A percentile compares a stretch with the other conserved stretches of the same genome.
phyloP scores from a whole-genome alignment of 768 basidiomycete species.

The Auricularia heimuer region DNA sequence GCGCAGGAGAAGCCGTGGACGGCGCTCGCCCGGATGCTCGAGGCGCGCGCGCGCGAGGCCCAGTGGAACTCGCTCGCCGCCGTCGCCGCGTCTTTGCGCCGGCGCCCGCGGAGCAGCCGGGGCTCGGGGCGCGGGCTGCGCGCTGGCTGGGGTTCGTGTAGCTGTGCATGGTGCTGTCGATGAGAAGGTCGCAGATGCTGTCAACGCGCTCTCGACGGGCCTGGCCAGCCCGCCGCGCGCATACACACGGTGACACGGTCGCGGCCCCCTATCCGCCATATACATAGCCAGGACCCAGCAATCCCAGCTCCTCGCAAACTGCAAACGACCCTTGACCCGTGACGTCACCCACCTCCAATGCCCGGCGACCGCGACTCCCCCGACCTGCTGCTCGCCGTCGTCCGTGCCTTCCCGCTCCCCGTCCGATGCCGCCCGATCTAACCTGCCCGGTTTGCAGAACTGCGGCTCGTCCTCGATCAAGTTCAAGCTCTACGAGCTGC shows the following conservation, averaged over 20 bases:
- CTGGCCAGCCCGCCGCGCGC: too few relatives aligned
- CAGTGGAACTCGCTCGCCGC: neutral
- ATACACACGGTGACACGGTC: too few relatives aligned
- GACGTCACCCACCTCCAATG: neutral
- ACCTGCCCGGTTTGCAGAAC: constrained; percentile 9
- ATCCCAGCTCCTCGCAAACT: too few relatives aligned
- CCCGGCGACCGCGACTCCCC: neutral
- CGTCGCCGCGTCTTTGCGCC: neutral
- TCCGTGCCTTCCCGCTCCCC: neutral
- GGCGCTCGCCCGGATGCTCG: neutral
- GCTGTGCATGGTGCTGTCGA: neutral
- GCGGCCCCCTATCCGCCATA: too few relatives aligned
- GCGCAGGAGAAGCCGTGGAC: neutral
- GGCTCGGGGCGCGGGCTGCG: neutral
- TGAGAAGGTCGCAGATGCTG: neutral
- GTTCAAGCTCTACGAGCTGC: constrained; percentile 16
- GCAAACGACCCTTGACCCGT: neutral
- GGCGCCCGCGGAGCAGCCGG: neutral
- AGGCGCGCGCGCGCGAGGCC: neutral
- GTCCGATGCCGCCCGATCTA: too few relatives aligned
- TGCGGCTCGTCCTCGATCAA: constrained; percentile 20
- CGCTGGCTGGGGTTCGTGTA: neutral
- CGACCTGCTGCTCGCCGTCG: constrained; percentile 3
- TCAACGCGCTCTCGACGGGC: too few relatives aligned
- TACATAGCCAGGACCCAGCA: too few relatives aligned